Base-by-base conservation (phyloP, 768 basidiomycete genomes). In the Leccinellum albellum region DNA sequence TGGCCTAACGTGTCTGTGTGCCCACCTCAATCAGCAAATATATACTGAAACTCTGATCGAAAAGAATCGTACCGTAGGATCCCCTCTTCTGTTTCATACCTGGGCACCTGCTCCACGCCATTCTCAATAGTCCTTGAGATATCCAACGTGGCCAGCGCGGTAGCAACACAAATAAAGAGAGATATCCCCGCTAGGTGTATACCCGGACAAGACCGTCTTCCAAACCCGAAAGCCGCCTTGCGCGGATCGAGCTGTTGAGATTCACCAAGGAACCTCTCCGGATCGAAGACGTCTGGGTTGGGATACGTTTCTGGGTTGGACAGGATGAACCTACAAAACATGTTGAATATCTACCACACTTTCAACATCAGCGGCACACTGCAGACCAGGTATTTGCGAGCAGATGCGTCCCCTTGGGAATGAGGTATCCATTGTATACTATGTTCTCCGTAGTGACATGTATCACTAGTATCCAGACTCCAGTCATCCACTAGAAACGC, bases 391-490 rank as follows among this genome's bases (percentile, higher is more conserved):
- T 20, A 6, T 60, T 66, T 10, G 21, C 21, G 6, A 61, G 3
- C 2, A 59, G 29, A 13, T 37, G 8, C 0, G 56, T 40, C 23
- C 66, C 69, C 15, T 64, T 62, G 1, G 64, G 60, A 3, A 71
- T 70, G 0, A 60, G 10, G 28, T 62, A 62, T 3, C 66, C 69
- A 4, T 66, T 40, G 23, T 63, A 60, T 45, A 54, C 29, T 2
- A 54, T n/a, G 9, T 71, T 67, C 24, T 67, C 48, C 17, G 47
- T 53, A 12, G 37, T 48, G 45, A 51, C 48, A 32, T 63, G 63
- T 15, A 46, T 20, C 2, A 3, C 57, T 62, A 10, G 26, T 5
- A 4, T 21, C 17, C 12, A 17, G 2, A 7, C 15, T 2, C 33
- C 6, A 1, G n/a, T 56, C 17, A 51, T 7, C 6, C 21, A 45